These are phyloP conservation scores for Discostella stelligeroides DNA, from an alignment of 108 stramenopile genomes.

Conservation along the genomic window DNA sequence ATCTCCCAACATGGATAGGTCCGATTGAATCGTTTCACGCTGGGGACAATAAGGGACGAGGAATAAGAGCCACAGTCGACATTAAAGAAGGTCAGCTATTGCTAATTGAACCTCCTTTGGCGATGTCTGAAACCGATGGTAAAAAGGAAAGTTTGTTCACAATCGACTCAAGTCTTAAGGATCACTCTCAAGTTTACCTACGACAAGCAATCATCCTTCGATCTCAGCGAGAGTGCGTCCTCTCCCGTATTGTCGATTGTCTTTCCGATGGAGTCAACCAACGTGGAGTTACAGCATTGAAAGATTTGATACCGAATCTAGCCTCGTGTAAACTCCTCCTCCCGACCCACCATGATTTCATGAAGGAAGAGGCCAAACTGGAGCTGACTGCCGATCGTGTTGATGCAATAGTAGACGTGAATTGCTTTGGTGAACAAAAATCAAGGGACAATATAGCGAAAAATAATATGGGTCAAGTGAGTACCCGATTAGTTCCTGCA, in stretches of 20 bases:
- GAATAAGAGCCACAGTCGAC: neutral
- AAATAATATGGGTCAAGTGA: neutral
- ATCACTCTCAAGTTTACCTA: neutral
- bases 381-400: neutral
- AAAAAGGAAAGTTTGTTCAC: neutral
- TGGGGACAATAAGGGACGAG: neutral
- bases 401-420: neutral
- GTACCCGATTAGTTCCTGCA: neutral
- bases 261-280: constrained; percentile 1
- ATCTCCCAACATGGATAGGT: neutral
- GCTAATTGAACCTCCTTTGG: neutral
- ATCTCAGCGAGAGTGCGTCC: neutral
- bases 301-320: neutral
- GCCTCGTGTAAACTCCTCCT: neutral
- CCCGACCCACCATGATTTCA: neutral
- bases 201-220: neutral
- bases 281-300: neutral
- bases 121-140: neutral
- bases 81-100: neutral
- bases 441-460: neutral
- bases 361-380: neutral
- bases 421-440: neutral
- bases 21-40: neutral
- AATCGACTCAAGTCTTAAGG: neutral
- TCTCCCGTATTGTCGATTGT: neutral